Evolutionary conservation across 768 basidiomycete genomes (phyloP), one percentile per base, ranked within the genome.

Genomic region (Piloderma croceum): DNA sequence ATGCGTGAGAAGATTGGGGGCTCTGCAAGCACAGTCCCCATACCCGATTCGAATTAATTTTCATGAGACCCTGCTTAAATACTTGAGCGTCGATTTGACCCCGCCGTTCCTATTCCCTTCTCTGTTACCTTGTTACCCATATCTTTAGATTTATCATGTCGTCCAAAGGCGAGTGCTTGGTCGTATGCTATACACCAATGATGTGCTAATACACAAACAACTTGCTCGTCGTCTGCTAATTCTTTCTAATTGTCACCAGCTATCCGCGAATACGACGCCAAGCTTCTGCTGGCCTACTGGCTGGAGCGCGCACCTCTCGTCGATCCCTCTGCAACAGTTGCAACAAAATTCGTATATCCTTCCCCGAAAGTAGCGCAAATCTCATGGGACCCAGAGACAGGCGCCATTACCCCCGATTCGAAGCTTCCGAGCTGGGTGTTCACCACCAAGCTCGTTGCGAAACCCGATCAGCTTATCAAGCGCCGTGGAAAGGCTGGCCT

Each of bases 381-480:
- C 58, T 73, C 83, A 9, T 91, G 88, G 84, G 89, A 91, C 63
- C 64, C 83, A 3, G 74, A 64, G 32, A 82, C 87, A 6, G 72
- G 71, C 37, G 53, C 73, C 3, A 69, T 80, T 64, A 79, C 78
- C 1, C 65, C 77, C 24, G 79, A 81, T 42, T 69, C 58, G 27
- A 64, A 71, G 45, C 65, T 91, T 22, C 88, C 88, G 12, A 64
- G 73, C 53, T 92, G 89, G 90, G 84, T 92, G 24, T 81, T 79
- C 68, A 78, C 73, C 50, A 79, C 67, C 51, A 89, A 90, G 73
- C 88, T 94, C 62, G 92, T 96, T 56, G 92, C 82, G 13, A 96
- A 96, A 71, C 92, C 92, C 19, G 92, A 94, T 70, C 92, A 96
- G 70, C 84, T 98, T 65, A 98, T 98, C 80, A 99, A 98, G 74